Evolutionary conservation across 345 rosid genomes (phyloP).

Genomic region (Citrus hindsii): DNA sequence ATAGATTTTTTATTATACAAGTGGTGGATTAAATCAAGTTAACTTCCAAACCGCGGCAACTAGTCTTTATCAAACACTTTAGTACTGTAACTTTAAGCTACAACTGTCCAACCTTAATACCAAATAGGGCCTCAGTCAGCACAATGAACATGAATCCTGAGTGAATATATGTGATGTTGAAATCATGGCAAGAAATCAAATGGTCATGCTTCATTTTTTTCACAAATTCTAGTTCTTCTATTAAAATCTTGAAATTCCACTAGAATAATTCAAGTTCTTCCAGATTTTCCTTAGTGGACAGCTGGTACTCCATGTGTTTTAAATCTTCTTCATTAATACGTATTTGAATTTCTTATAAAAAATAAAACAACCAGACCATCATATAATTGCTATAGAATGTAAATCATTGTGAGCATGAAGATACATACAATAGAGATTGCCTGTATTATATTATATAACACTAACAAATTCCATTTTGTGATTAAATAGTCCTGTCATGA

Average conservation of each 20-base stretch:
- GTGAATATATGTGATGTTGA: neutral
- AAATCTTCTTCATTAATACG: no score
- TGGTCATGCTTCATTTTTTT: neutral
- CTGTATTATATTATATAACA: neutral
- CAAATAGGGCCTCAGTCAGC: neutral
- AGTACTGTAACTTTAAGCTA: no score
- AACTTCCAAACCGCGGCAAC: no score
- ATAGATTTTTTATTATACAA: no score
- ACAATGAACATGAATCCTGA: neutral
- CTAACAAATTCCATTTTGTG: neutral
- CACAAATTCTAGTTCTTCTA: neutral
- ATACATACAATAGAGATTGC: neutral
- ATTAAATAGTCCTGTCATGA: neutral
- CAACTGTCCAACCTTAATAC: no score
- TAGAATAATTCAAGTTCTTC: neutral
- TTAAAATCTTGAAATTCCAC: neutral
- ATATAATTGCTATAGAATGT: neutral
- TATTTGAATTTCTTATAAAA: no score
- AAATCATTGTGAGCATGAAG: neutral
- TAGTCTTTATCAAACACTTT: no score
- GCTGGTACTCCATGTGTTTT: no score
- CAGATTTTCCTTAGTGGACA: neutral
- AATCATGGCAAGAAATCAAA: conserved; percentile 4
- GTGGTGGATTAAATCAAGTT: no score
- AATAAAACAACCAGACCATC: no score